These are phyloP conservation scores for Pseudogymnoascus sp. DNA, from an alignment of 2,329 filamentous ascomycete genomes.

Conservation along the genomic window DNA sequence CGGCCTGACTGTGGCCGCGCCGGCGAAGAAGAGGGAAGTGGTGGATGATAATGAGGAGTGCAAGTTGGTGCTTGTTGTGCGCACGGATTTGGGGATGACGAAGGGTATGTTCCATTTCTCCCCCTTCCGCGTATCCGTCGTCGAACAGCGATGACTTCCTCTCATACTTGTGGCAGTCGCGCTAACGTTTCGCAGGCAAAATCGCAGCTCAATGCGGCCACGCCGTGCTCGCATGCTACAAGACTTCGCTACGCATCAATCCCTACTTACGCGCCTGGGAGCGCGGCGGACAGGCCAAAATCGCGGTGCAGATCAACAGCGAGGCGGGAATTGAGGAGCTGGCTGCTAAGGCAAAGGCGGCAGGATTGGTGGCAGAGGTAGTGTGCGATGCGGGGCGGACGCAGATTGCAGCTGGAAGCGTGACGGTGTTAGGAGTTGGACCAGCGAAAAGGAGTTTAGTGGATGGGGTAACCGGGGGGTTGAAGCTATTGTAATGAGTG, in stretches of 20 bases:
- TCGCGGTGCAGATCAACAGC: constrained; percentile 80
- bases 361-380: constrained; percentile 81
- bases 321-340: constrained; percentile 71
- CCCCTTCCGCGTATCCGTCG: constrained; percentile 10
- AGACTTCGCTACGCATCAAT: constrained; percentile 56
- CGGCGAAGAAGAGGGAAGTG: constrained; percentile 14
- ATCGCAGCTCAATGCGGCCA: constrained; percentile 93
- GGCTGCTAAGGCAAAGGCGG: constrained; percentile 69
- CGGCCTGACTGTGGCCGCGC: constrained; percentile 34
- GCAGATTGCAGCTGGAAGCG: constrained; percentile 88
- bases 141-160: constrained; percentile 11
- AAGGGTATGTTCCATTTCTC: constrained; percentile 57
- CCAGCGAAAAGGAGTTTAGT: constrained; percentile 79
- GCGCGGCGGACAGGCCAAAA: constrained; percentile 77
- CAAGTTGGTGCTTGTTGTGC: constrained; percentile 85
- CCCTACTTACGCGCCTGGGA: constrained; percentile 79
- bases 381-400: constrained; percentile 95
- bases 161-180: neutral
- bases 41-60: constrained; percentile 61
- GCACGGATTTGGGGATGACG: constrained; percentile 94
- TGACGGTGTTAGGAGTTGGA: constrained; percentile 81
- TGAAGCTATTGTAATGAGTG: constrained; percentile 65
- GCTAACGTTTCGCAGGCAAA: constrained; percentile 58
- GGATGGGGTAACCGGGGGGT: constrained; percentile 72
- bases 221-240: constrained; percentile 97